Evolutionary conservation across 192 early-diverging fungal genomes (phyloP).

Genomic region (Funneliformis mosseae): DNA sequence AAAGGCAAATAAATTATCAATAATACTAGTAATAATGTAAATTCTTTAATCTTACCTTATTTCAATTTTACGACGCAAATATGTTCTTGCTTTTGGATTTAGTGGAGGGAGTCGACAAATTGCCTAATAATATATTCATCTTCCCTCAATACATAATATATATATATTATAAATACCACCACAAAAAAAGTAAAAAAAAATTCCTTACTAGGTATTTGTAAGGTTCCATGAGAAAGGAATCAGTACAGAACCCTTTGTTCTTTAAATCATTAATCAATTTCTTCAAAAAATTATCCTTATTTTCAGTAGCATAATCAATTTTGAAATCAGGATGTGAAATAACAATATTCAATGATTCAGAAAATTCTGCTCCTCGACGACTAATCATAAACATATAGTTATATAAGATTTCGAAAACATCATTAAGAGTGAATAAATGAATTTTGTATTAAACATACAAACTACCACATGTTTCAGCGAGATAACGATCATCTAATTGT

Average conservation of each 20-base stretch:
- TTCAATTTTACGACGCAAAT: constrained; percentile 9
- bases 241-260: constrained; percentile 23
- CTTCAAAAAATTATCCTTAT: background rate
- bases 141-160: background rate
- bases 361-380: constrained; percentile 6
- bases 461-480: constrained; percentile 16
- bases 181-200: background rate
- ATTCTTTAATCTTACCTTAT: constrained; percentile 2
- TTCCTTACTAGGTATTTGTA: constrained; percentile 27
- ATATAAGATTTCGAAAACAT: background rate
- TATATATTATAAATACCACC: background rate
- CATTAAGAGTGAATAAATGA: background rate
- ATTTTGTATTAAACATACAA: constrained; percentile 26
- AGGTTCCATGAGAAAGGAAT: constrained; percentile 14
- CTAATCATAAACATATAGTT: background rate
- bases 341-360: constrained; percentile 3
- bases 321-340: constrained; percentile 30
- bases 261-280: background rate
- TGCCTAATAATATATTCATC: background rate
- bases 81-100: too few species aligned
- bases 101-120: constrained; percentile 9
- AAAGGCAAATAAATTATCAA: background rate
- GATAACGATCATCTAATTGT: constrained; percentile 21
- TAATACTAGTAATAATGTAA: background rate
- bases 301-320: background rate